Evolutionary conservation across 257 asterid genomes (phyloP).

Genomic region (Solanum chiquidenum): DNA sequence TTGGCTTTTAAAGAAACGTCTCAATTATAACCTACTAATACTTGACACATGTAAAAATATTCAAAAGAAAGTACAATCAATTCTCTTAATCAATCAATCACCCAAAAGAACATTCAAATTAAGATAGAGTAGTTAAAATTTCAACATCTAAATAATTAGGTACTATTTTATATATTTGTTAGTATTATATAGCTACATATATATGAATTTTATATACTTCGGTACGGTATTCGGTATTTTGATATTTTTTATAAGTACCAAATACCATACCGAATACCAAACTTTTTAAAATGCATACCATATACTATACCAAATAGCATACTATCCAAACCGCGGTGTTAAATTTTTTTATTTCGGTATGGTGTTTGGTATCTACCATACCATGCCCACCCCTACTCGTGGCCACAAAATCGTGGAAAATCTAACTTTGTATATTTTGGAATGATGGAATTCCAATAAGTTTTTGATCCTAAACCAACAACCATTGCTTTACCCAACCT

Average conservation of each 20-base stretch:
- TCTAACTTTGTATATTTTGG: not conserved
- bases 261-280: not conserved
- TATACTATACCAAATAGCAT: not conserved
- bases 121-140: not conserved
- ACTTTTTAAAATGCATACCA: not conserved
- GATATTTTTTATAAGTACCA: not conserved
- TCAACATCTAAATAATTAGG: not conserved
- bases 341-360: too few species aligned
- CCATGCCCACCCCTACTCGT: not conserved
- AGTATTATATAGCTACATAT: not conserved
- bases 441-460: not conserved
- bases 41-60: not conserved
- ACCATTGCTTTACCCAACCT: not conserved
- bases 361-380: not conserved
- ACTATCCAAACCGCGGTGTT: not conserved
- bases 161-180: not conserved
- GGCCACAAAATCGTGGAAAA: not conserved
- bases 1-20: not conserved
- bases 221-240: too few species aligned
- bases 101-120: not conserved
- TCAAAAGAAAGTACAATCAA: not conserved
- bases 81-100: not conserved
- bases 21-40: not conserved
- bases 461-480: not conserved
- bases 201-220: not conserved